Percentiles rank a stretch among this genome's conserved stretches.
phyloP scores from a whole-genome alignment of 306 rosid genomes.

The Senna siamea region DNA sequence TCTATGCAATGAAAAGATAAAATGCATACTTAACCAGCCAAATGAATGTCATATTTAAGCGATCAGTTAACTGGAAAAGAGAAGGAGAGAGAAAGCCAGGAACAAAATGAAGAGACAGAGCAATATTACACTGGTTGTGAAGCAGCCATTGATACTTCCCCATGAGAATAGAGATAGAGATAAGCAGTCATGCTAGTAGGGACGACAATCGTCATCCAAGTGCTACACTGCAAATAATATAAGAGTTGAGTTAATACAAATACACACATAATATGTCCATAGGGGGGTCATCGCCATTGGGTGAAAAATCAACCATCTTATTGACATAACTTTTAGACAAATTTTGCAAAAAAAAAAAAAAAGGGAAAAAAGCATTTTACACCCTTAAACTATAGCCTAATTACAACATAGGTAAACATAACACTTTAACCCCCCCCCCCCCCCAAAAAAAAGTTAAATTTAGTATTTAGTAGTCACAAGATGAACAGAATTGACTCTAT shows the following conservation, averaged over 20 bases:
- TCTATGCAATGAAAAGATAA: constrained; percentile 20
- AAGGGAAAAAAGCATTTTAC: too few species aligned
- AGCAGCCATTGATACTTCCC: constrained; percentile 97
- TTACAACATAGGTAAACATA: too few species aligned
- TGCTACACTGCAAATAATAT: constrained; percentile 84
- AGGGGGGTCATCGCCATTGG: constrained; percentile 6
- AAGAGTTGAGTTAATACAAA: constrained; percentile 32
- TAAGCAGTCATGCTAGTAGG: constrained; percentile 98
- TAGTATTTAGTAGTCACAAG: too few species aligned
- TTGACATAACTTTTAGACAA: constrained; percentile 15
- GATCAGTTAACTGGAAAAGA: constrained; percentile 21
- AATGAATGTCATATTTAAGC: constrained; percentile 22
- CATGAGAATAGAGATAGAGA: constrained; percentile 95
- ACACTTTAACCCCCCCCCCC: too few species aligned
- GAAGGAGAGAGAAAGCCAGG: constrained; percentile 29
- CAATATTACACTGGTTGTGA: constrained; percentile 80
- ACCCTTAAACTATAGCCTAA: too few species aligned
- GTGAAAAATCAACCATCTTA: background rate
- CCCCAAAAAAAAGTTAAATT: too few species aligned
- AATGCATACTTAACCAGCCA: constrained; percentile 13
- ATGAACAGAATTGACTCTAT: too few species aligned
- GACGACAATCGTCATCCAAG: constrained; percentile 96
- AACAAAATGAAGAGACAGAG: constrained; percentile 25
- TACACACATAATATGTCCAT: constrained; percentile 15
- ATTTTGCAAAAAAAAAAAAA: background rate